Evolutionary conservation across 257 asterid genomes (phyloP).

Genomic region (Solanum medicagineum): DNA sequence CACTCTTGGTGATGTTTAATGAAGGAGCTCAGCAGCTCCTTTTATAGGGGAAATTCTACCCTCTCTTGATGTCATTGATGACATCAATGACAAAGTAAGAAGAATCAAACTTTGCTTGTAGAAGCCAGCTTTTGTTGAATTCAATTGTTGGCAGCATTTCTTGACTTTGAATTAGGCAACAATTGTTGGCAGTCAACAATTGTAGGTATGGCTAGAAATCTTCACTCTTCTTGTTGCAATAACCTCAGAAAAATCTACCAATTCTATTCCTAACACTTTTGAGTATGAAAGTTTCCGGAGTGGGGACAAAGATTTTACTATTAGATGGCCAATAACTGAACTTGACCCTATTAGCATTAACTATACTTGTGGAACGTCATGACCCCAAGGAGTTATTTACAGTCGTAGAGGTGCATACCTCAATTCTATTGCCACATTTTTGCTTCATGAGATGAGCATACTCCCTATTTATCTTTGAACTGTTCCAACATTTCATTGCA

Average conservation of each 20-base stretch:
- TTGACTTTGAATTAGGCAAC: no score
- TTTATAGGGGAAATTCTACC: no score
- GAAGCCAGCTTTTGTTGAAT: no score
- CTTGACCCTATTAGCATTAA: slow-evolving; percentile 23
- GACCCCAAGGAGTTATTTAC: slow-evolving; percentile 24
- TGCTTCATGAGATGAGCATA: slow-evolving; percentile 12
- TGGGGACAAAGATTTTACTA: slow-evolving; percentile 12
- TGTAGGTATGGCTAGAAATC: no score
- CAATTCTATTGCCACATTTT: slow-evolving; percentile 15
- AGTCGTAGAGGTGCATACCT: slow-evolving; percentile 31
- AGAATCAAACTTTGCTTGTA: no score
- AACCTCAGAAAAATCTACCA: not conserved
- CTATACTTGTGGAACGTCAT: slow-evolving; percentile 26
- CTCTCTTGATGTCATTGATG: no score
- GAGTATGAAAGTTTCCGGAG: slow-evolving; percentile 13
- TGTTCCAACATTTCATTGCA: slow-evolving; percentile 31
- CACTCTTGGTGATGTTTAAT: no score
- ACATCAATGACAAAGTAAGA: no score
- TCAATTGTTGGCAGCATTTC: no score
- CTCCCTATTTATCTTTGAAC: slow-evolving; percentile 23
- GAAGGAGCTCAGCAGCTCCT: no score
- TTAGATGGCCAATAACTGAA: slow-evolving; percentile 14
- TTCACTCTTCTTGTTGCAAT: slow-evolving; percentile 3
- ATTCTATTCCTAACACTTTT: not conserved
- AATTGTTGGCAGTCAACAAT: no score